Conservation (phyloP, 768 basidiomycete species). For the Suillus luteus region DNA sequence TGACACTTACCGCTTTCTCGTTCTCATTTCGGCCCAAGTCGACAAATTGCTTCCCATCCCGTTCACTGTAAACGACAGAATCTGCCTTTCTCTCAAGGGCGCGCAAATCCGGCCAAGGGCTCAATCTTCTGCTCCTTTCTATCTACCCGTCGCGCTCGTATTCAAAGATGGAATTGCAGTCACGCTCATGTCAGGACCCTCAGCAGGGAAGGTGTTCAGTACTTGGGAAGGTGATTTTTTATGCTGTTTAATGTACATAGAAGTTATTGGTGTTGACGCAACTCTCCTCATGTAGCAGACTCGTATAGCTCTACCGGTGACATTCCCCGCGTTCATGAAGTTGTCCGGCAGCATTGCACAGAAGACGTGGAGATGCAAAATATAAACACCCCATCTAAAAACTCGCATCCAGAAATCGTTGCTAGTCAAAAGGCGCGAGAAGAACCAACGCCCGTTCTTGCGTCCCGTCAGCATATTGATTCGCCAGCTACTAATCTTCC, state of each 20-base stretch:
- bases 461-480: background rate
- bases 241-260: background rate
- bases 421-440: background rate
- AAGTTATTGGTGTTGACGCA: background rate
- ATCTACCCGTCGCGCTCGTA: slow-evolving; percentile 42
- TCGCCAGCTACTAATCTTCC: background rate
- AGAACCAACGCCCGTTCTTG: background rate
- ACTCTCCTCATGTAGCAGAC: slow-evolving; percentile 21
- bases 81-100: slow-evolving; percentile 53
- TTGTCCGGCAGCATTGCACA: slow-evolving; percentile 13
- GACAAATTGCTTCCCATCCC: slow-evolving; percentile 38
- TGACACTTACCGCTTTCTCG: slow-evolving; percentile 37
- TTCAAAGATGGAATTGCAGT: slow-evolving; percentile 46
- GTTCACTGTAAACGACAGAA: slow-evolving; percentile 42
- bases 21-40: slow-evolving; percentile 38
- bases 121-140: slow-evolving; percentile 31
- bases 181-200: slow-evolving; percentile 36
- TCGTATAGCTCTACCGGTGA: slow-evolving; percentile 25
- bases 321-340: slow-evolving; percentile 18
- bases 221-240: slow-evolving; percentile 42
- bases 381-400: no score
- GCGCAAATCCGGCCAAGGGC: slow-evolving; percentile 34
- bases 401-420: background rate
- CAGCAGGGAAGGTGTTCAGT: slow-evolving; percentile 36
- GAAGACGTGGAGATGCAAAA: background rate